Evolutionary conservation across 371 early-diverging fungal genomes (phyloP), one percentile per base, ranked within the genome.

Genomic region (Saksenaea oblongispora): DNA sequence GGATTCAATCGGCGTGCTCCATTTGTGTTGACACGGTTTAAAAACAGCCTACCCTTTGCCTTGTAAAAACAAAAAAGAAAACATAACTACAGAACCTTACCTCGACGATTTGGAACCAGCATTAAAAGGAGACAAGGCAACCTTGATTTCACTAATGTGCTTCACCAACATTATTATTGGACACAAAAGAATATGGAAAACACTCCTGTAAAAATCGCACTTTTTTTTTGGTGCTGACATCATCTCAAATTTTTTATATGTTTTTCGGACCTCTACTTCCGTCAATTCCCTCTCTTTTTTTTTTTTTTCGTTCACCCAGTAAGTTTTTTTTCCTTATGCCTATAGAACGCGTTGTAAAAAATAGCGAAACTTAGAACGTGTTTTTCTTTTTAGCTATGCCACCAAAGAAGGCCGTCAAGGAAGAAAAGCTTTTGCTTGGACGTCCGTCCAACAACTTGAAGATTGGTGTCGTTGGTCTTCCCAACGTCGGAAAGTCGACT

Each of bases 401-500:
- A 63, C 93, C 93, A 65, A 93, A 93, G 89, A 93, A 93, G 80
- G 84, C 76, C 67, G 88, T 82, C 64, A 80, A 79, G 63, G 92
- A 93, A 84, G 91, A 91, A 67, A 95, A 95, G 85, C 76, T 90
- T 57, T 82, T 94, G 66, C 84, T 98, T 54, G 96, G 96, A 54
- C 89, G 97, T 67, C 97, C 98, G 58, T 87, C 93, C 69, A 95
- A 96, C 86, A 98, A 98, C 80, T 82, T 99, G 66, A 94, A 95
- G 82, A 95, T 98, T 83, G 99, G 93, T 69, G 91, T 99, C 42
- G 98, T 99, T 14, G 99, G 99, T 36, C 86, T 99, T 64, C 99
- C 99, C 70, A 99, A 99, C 75, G 96, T 98, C 44, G 99, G 92
- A 63, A 99, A 99, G 84, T 95, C 95, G 5, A 93, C 97, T 10